A percentile compares a stretch with the other conserved stretches of the same genome.
Evolutionary conservation across 495 filamentous ascomycete genomes (phyloP).

Genomic region (Neurospora sp.): DNA sequence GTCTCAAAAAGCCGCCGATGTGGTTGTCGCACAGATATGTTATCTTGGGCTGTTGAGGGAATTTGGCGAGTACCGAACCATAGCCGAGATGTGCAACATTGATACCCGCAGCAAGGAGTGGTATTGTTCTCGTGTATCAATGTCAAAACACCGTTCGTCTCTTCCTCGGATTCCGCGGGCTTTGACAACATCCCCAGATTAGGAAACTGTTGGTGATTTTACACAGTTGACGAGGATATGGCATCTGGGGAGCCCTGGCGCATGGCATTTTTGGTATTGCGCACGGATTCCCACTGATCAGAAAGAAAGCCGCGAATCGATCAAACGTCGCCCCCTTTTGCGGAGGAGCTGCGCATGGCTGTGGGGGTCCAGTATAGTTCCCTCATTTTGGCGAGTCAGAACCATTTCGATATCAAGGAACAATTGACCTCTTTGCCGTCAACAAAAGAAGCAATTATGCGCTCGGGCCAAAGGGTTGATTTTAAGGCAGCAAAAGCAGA

Average conservation of each 20-base stretch:
- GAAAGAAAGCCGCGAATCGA: not conserved
- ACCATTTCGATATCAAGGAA: not conserved
- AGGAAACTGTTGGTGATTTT: not conserved
- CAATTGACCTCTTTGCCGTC: not conserved
- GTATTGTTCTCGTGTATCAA: not conserved
- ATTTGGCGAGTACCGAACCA: not conserved
- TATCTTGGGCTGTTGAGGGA: not conserved
- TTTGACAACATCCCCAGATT: not conserved
- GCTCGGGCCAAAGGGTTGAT: constrained; percentile 2
- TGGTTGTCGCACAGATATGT: not conserved
- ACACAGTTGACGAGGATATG: not conserved
- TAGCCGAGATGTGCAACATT: not conserved
- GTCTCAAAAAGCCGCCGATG: not conserved
- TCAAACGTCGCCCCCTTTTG: not conserved
- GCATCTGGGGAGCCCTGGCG: not conserved
- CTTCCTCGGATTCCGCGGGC: not conserved
- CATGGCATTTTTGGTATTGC: not conserved
- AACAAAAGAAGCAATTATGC: not conserved
- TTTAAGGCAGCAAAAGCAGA: not conserved
- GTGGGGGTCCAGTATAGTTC: not conserved
- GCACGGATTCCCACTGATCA: not conserved
- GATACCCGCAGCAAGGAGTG: not conserved
- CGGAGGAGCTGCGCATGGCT: not conserved
- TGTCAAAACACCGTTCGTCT: not conserved
- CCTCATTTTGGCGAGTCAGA: not conserved